Conservation (phyloP, 805 yeast species). For the Saccharomyces paradoxus region DNA sequence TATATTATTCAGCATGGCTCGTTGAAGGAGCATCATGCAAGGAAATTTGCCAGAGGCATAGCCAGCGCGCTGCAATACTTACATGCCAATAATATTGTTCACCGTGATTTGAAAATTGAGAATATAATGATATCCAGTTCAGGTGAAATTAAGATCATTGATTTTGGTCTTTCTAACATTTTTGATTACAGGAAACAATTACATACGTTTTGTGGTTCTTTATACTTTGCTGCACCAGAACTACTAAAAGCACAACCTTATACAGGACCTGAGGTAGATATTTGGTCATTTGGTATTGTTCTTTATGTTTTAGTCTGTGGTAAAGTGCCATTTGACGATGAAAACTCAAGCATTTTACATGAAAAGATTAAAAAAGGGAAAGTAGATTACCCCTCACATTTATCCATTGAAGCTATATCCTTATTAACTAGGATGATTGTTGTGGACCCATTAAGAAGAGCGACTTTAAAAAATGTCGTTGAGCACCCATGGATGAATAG, state of each 20-base stretch:
- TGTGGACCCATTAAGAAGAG: constrained; percentile 78
- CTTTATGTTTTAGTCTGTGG: constrained; percentile 93
- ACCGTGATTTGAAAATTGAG: constrained; percentile 92
- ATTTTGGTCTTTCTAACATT: constrained; percentile 89
- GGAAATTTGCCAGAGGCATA: constrained; percentile 90
- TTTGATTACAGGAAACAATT: constrained; percentile 63
- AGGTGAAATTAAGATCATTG: constrained; percentile 93
- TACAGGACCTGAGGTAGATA: constrained; percentile 93
- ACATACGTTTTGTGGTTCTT: constrained; percentile 93
- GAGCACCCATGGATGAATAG: constrained; percentile 92
- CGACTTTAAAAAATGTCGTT: constrained; percentile 67
- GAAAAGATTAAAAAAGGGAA: constrained; percentile 88
- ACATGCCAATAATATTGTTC: constrained; percentile 90
- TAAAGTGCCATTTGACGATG: constrained; percentile 96
- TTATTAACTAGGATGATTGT: constrained; percentile 82
- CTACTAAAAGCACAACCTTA: constrained; percentile 86
- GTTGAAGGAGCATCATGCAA: constrained; percentile 84
- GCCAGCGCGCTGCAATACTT: constrained; percentile 90
- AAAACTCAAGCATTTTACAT: constrained; percentile 82
- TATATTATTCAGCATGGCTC: constrained; percentile 95
- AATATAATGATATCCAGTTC: constrained; percentile 88
- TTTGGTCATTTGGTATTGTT: constrained; percentile 98
- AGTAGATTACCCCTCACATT: constrained; percentile 81
- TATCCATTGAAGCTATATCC: constrained; percentile 74
- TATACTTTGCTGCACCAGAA: constrained; percentile 98